Percentiles rank a stretch among this genome's conserved stretches.
Conservation (phyloP, 176 grass and related monocot species). For the Saccharum officinarum region DNA sequence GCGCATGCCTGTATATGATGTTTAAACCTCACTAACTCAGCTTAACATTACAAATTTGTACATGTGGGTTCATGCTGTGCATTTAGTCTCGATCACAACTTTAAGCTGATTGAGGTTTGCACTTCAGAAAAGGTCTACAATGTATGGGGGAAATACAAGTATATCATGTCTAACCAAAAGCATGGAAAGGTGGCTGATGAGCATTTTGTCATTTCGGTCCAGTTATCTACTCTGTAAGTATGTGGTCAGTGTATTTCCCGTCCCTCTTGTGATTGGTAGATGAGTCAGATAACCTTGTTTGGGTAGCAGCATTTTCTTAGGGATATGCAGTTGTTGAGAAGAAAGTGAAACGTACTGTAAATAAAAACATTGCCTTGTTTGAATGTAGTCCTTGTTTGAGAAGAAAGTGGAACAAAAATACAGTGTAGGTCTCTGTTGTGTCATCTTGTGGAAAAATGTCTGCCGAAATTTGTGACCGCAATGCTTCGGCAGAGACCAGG, state of each 20-base stretch:
- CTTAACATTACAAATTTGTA: constrained; percentile 58
- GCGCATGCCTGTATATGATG: constrained; percentile 92
- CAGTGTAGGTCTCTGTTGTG: neutral
- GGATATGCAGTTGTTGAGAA: constrained; percentile 13
- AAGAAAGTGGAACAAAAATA: neutral
- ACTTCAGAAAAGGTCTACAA: constrained; percentile 53
- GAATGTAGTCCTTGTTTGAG: constrained; percentile 33
- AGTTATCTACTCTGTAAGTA: constrained; percentile 52
- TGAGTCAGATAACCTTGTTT: constrained; percentile 19
- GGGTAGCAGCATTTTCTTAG: constrained; percentile 22
- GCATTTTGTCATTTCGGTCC: constrained; percentile 24
- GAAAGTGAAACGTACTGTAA: constrained; percentile 27
- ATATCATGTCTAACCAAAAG: constrained; percentile 55
- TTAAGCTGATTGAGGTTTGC: constrained; percentile 60
- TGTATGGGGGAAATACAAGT: constrained; percentile 33
- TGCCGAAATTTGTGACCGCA: neutral
- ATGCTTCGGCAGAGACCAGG: neutral
- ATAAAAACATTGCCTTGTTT: constrained; percentile 38
- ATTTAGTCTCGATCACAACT: constrained; percentile 54
- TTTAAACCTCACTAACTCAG: constrained; percentile 63
- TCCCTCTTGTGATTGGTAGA: constrained; percentile 32
- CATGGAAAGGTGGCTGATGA: constrained; percentile 43
- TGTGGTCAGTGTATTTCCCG: constrained; percentile 23
- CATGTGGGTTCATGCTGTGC: constrained; percentile 51
- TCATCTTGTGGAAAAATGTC: neutral